These are phyloP conservation scores for Periconia sp. DNA, from an alignment of 2,329 filamentous ascomycete genomes.

Conservation along the genomic window DNA sequence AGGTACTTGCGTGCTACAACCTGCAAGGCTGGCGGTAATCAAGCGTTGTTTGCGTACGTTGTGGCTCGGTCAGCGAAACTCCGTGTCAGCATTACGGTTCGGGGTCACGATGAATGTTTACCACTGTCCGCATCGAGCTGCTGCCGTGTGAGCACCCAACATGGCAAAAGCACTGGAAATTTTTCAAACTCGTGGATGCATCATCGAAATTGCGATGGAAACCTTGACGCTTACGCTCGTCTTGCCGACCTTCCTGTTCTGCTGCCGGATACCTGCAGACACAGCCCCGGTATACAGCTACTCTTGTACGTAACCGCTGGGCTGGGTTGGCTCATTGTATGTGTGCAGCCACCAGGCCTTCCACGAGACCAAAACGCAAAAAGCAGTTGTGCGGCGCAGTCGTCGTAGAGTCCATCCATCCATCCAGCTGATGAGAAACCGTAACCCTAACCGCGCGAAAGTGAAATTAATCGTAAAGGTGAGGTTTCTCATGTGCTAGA, in stretches of 20 bases:
- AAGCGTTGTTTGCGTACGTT: not conserved
- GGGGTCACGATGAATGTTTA: constrained; percentile 18
- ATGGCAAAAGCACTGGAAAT: not conserved
- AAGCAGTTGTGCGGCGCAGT: not conserved
- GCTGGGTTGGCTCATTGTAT: not conserved
- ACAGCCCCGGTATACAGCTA: not conserved
- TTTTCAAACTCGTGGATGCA: not conserved
- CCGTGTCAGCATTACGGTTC: constrained; percentile 21
- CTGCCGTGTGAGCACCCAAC: not conserved
- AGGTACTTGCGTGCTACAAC: no score
- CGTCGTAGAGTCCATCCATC: not conserved
- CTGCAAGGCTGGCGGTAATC: not conserved
- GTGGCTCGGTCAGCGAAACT: constrained; percentile 13
- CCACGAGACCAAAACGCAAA: not conserved
- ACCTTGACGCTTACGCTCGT: no score
- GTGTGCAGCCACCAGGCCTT: not conserved
- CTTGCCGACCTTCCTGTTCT: no score
- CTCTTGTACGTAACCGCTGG: not conserved
- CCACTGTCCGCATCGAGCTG: not conserved
- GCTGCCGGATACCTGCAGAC: not conserved
- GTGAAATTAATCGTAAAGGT: no score
- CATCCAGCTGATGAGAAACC: no score
- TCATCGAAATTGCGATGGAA: not conserved
- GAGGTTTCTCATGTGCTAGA: no score
- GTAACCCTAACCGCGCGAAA: no score